Base-by-base conservation (phyloP, 2,329 filamentous ascomycete species). In the Phoma sp. region DNA sequence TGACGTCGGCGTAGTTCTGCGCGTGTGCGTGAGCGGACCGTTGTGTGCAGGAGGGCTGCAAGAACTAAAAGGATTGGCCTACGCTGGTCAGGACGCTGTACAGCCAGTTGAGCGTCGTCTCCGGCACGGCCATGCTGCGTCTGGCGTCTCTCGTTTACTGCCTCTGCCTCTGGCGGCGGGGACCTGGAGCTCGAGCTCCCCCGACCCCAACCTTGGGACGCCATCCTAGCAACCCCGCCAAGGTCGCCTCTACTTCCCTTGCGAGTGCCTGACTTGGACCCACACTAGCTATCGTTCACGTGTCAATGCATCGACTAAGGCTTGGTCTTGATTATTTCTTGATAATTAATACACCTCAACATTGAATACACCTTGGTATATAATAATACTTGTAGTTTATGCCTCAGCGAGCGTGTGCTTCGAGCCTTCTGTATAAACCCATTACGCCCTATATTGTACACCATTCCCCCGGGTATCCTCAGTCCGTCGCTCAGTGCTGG, bases 61-160 rank as follows among this genome's bases (percentile, higher is more conserved):
- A 6, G 9, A n/a, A 10, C 13, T 7, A 19, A 15, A 19, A 25
- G 9, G 1, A 8, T 4, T n/a, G 2, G 22, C 25, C 46, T 69
- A 74, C 75, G 54, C 70, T 74, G 37, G 89, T 91, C 55, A 98
- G 79, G 51, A 96, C 88, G 77, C 91, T 95, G 78, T 96, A 96
- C 6, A 98, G 87, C 94, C 94, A 98, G 78, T 92, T 93, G 70
- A 98, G 83, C 58, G 96, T 89, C 78, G 92, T 90, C 77, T 96
- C 92, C 69, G 91, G 89, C 73, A 96, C 90, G 58, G 82, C 78
- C 82, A 84, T 84, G 63, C 57, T 73, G 64, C 47, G 57, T 44
- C 8, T 43, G 15, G 27, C 24, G 39, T 17, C 17, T 17, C 2
- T 2, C 17, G 17, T 17, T 17, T 17, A 17, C 17, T 17, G 22